Evolutionary conservation across 306 rosid species (phyloP).

Genomic region (Quercus robur): DNA sequence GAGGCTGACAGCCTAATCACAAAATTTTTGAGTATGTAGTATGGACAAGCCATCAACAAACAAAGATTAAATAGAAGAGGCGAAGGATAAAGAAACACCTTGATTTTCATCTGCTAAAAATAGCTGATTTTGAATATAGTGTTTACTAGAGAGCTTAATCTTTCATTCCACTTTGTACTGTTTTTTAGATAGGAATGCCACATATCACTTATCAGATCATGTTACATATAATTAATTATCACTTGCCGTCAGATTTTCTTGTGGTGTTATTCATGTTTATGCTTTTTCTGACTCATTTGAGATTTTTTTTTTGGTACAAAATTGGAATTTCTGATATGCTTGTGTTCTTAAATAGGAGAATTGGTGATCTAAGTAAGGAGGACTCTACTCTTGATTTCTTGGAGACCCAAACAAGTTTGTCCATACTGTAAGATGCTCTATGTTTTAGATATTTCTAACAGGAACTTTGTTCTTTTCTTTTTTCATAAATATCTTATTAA

Average conservation of each 20-base stretch:
- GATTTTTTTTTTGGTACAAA: not conserved
- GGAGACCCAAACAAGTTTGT: constrained; percentile 29
- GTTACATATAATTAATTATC: not conserved
- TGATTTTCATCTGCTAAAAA: not conserved
- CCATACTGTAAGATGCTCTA: constrained; percentile 25
- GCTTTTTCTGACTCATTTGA: not conserved
- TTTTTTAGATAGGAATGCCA: not conserved
- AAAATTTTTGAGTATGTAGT: not conserved
- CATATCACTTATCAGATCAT: not conserved
- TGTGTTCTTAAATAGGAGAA: constrained; percentile 21
- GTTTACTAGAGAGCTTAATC: not conserved
- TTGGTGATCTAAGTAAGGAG: constrained; percentile 33
- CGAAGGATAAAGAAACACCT: not conserved
- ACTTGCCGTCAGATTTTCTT: not conserved
- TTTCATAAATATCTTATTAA: not conserved
- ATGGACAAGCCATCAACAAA: not conserved
- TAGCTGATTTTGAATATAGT: not conserved
- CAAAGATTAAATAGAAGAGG: not conserved
- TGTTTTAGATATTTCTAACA: not conserved
- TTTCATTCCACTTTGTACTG: not conserved
- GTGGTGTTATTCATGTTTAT: not conserved
- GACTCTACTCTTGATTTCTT: constrained; percentile 32
- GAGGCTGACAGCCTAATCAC: not conserved
- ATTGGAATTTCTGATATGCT: not conserved
- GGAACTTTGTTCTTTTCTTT: not conserved